Percentiles rank a stretch among this genome's conserved stretches.
These are phyloP conservation scores for Ascomycota sp. DNA, from an alignment of 2,329 filamentous ascomycete genomes.

Conservation along the genomic window DNA sequence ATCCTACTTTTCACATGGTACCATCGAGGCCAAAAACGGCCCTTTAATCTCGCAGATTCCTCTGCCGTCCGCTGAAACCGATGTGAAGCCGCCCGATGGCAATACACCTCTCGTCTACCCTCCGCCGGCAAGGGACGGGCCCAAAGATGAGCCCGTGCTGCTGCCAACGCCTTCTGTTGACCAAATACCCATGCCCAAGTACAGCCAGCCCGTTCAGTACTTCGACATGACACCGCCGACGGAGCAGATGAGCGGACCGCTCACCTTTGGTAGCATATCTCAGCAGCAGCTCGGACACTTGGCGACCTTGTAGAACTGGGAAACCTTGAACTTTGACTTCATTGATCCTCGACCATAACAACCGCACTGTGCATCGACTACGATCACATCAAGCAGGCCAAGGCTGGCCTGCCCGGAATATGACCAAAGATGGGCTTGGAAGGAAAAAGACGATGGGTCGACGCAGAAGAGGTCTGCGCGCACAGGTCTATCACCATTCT, in stretches of 20 bases:
- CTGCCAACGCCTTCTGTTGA: slow-evolving; percentile 1
- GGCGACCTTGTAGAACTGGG: slow-evolving; percentile 13
- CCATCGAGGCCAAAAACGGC: neutral
- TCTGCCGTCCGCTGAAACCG: neutral
- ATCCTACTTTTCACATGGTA: slow-evolving; percentile 1
- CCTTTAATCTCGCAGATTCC: neutral
- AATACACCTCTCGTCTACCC: neutral
- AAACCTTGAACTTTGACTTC: slow-evolving; percentile 12
- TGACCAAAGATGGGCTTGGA: no score
- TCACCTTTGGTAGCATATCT: slow-evolving; percentile 9
- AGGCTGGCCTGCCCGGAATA: no score
- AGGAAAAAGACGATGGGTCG: no score
- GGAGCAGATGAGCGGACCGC: slow-evolving; percentile 2
- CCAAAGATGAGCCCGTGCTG: slow-evolving; percentile 1
- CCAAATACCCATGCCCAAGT: neutral
- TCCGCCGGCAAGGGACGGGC: neutral
- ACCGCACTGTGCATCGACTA: neutral
- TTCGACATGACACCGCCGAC: slow-evolving; percentile 3
- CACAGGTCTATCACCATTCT: no score
- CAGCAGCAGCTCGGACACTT: slow-evolving; percentile 13
- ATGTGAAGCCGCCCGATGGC: neutral
- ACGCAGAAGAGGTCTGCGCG: no score
- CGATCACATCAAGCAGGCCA: no score
- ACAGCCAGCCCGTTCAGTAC: slow-evolving; percentile 1
- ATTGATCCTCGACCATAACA: slow-evolving; percentile 3